Conservation (phyloP, 1,284 basidiomycete genomes). For the Papiliotrema nemorosa region DNA sequence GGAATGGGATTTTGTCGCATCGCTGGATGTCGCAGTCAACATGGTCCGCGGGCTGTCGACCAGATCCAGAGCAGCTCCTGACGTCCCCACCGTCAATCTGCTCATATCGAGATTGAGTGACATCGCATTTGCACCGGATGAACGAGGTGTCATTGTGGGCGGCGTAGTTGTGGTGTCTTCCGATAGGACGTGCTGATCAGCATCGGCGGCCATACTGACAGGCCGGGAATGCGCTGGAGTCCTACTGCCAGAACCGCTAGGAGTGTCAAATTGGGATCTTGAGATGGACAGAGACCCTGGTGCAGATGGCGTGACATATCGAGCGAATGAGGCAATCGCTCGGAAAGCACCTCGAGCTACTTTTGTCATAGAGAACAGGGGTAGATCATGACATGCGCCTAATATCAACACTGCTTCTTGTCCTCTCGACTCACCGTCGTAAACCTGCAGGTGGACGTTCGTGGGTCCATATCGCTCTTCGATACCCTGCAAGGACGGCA, state of each 20-base stretch:
- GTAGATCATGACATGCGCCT: conserved; percentile 59
- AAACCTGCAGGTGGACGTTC: conserved; percentile 80
- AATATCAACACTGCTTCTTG: not conserved
- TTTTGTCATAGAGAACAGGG: conserved; percentile 77
- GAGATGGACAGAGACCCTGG: conserved; percentile 24
- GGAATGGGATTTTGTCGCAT: not conserved
- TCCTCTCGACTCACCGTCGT: conserved; percentile 45
- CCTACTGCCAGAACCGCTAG: not conserved
- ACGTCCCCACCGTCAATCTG: not conserved
- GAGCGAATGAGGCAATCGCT: conserved; percentile 49
- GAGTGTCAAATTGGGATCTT: not conserved
- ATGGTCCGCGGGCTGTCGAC: not conserved
- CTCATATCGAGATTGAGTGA: not conserved
- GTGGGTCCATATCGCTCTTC: conserved; percentile 66
- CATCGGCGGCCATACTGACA: no score
- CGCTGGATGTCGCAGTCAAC: no score
- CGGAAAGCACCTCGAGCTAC: conserved; percentile 51
- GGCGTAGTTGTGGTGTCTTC: not conserved
- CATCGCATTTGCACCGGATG: not conserved
- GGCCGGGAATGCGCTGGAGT: not conserved
- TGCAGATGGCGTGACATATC: conserved; percentile 45
- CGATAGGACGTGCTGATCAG: not conserved
- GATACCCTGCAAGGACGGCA: conserved; percentile 65
- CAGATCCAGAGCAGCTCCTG: not conserved
- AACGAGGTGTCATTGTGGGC: not conserved